A percentile compares a stretch with the other conserved stretches of the same genome.
Evolutionary conservation across 495 filamentous ascomycete genomes (phyloP).

Genomic region (Bacidia gigantensis): DNA sequence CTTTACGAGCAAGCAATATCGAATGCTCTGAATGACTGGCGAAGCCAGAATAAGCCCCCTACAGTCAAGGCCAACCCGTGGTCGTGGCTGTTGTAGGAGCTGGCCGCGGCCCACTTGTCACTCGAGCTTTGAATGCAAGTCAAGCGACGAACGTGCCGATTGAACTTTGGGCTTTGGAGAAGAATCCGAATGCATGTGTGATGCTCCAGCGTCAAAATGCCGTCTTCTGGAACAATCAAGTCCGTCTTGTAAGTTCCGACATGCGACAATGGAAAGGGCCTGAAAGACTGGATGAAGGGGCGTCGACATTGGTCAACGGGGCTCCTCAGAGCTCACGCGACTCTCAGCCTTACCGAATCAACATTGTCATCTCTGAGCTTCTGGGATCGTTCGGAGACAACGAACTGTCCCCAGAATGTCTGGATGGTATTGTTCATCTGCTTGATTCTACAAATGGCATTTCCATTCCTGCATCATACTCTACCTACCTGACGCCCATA

Average conservation of each 20-base stretch:
- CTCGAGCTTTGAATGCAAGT: constrained; percentile 68
- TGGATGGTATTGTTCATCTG: constrained; percentile 80
- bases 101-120: constrained; percentile 81
- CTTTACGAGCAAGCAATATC: constrained; percentile 82
- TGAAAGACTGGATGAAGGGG: constrained; percentile 6
- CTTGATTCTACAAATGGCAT: constrained; percentile 68
- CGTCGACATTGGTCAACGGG: not conserved
- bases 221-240: constrained; percentile 55
- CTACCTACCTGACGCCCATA: constrained; percentile 80
- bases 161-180: constrained; percentile 84
- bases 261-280: constrained; percentile 92
- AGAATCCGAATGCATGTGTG: constrained; percentile 96
- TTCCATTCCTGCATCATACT: constrained; percentile 85
- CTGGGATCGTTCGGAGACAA: constrained; percentile 88
- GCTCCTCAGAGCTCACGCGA: no score
- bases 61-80: constrained; percentile 52
- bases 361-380: constrained; percentile 88
- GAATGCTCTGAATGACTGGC: constrained; percentile 73
- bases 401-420: constrained; percentile 78
- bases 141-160: constrained; percentile 60
- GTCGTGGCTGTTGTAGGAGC: constrained; percentile 87
- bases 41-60: constrained; percentile 54
- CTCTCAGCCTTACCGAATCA: constrained; percentile 42
- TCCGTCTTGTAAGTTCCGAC: constrained; percentile 83
- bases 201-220: constrained; percentile 78